These are phyloP conservation scores for Kluyveromyces nonfermentans DNA, from an alignment of 805 yeast genomes.

Conservation along the genomic window DNA sequence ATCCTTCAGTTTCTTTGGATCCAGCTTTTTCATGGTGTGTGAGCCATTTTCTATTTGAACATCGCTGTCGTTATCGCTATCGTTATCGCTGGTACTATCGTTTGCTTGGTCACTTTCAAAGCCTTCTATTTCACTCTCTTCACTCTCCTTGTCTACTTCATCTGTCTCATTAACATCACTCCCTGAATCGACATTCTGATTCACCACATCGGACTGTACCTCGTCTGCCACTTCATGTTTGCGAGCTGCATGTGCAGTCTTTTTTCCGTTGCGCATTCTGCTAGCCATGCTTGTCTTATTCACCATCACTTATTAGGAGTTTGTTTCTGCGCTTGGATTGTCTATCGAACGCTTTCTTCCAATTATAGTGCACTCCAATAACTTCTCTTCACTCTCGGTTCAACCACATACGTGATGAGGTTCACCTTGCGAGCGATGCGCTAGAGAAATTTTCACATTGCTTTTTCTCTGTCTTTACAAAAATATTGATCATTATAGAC, in stretches of 20 bases:
- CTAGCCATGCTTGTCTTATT: neutral
- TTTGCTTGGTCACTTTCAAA: conserved; percentile 19
- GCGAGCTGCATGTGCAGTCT: neutral
- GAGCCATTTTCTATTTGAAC: conserved; percentile 6
- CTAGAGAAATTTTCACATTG: neutral
- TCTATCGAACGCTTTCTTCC: too few relatives aligned
- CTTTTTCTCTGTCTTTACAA: neutral
- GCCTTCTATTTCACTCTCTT: conserved; percentile 1
- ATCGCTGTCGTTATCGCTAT: conserved; percentile 18
- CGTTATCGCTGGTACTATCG: conserved; percentile 24
- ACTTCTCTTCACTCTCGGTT: too few relatives aligned
- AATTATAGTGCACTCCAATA: too few relatives aligned
- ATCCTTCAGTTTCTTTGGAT: conserved; percentile 19
- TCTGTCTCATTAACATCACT: neutral
- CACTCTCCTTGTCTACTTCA: neutral
- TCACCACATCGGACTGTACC: neutral
- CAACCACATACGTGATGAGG: too few relatives aligned
- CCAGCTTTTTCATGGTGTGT: conserved; percentile 25
- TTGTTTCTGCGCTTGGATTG: neutral
- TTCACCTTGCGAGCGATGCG: neutral
- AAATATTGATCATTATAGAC: neutral
- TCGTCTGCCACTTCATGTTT: neutral
- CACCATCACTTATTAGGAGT: neutral
- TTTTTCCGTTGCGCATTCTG: neutral
- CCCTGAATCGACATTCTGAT: neutral